Base-by-base conservation (phyloP, 2,329 filamentous ascomycete species). In the Colletotrichum sidae region DNA sequence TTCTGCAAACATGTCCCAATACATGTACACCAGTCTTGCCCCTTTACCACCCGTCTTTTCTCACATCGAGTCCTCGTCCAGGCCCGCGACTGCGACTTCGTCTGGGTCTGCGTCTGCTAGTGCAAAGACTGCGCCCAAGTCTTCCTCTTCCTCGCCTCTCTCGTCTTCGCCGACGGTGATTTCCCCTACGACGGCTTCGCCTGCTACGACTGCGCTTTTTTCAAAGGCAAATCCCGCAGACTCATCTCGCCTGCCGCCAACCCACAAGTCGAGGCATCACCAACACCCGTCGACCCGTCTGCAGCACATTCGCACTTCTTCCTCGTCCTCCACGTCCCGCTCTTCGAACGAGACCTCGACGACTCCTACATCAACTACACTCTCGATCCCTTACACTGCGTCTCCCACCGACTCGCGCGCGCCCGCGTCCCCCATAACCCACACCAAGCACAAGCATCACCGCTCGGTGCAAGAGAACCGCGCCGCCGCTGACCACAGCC, bases 271-370 rank as follows among this genome's bases (percentile, higher is more conserved):
- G 15, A 53, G 38, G 15, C 44, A 46, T 17, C 44, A 46, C 6
- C 47, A 50, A 25, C 58, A 50, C 25, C 47, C 38, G 11, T 49
- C 60, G n/a, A 55, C 41, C 63, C 57, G 63, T n/a, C 52, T 70
- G 50, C 72, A 72, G 25, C 75, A 76, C 67, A 70, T 71, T 35
- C 66, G 74, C 42, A 75, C 73, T 6, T 76, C 74, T 55, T 77
- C 74, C 66, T 71, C 72, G 50, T 75, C 75, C 66, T 71, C 69
- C 17, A 61, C 63, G 17, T 71, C 69, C 38, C 67, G 67, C 37
- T 71, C 69, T 15, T 72, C 71, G 15, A 63, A 71, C 65, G 68
- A 73, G 55, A 65, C 54, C 15, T 57, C 60, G 42, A 55, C 50
- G 34, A 63, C 60, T 15, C 47, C 55, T 56, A 63, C 57, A 8